Conservation (phyloP, 768 basidiomycete species). For the Lactifluus hygrophoroides region DNA sequence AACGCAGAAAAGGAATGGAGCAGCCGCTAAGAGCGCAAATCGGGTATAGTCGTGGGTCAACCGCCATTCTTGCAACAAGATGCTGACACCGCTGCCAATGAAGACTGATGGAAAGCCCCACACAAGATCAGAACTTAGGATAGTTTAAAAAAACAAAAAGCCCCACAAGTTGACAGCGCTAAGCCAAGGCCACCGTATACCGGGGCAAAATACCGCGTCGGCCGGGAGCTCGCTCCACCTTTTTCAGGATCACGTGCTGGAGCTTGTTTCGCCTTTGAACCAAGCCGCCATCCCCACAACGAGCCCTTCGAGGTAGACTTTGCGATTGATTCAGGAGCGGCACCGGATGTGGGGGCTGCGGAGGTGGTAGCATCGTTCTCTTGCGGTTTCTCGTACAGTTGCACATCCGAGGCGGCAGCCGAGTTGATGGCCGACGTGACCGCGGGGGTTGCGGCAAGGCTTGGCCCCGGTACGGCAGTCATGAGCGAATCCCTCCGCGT, state of each 20-base stretch:
- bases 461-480: not conserved
- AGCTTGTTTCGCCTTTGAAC: conserved; percentile 26
- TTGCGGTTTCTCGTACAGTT: conserved; percentile 43
- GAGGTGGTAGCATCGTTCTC: not conserved
- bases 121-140: too few species aligned
- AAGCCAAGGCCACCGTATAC: conserved; percentile 63
- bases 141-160: too few species aligned
- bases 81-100: conserved; percentile 49
- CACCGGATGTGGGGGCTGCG: too few species aligned
- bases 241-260: conserved; percentile 42
- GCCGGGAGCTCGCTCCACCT: conserved; percentile 28
- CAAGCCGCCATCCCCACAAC: conserved; percentile 23
- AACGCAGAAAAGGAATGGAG: conserved; percentile 69
- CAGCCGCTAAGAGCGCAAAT: conserved; percentile 55
- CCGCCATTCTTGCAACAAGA: conserved; percentile 56
- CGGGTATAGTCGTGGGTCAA: conserved; percentile 56
- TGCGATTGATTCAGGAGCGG: not conserved
- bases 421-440: conserved; percentile 39
- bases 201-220: conserved; percentile 57
- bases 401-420: conserved; percentile 45
- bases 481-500: conserved; percentile 25
- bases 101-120: conserved; percentile 46
- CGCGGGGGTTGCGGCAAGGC: conserved; percentile 32
- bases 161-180: conserved; percentile 56
- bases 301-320: conserved; percentile 19